Evolutionary conservation across 202 grass and related monocot species (phyloP), one percentile per base, ranked within the genome.

Genomic region (Saccharum hybrid): DNA sequence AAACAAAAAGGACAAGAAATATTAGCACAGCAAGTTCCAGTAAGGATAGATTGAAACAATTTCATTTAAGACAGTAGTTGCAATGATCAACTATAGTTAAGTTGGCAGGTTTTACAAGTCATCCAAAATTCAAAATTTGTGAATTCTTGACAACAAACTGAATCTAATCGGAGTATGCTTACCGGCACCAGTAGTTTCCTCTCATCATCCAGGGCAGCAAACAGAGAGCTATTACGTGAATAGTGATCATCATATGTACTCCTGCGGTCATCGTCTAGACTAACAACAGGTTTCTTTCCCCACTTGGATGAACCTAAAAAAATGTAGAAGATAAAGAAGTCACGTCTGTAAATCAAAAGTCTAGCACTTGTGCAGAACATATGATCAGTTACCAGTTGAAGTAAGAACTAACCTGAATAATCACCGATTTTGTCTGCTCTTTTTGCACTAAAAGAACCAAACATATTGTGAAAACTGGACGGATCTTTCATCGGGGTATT

Each of bases 181-280:
- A 94, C 92, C 65, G 92, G 92, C 46, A 88, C 26, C 68, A 94
- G 88, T 71, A 90, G 79, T 86, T 90, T 90, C 72, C 54, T 86
- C 62, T 90, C 92, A 62, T 70, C 81, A 84, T 82, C 72, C 46
- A 92, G 82, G 67, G 71, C 78, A 74, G 66, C 46, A 73, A 90
- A 89, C 26, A 90, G 63, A 83, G 92, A 64, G 36, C 81, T 82
- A 39, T 83, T 76, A 34, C 21, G 45, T 40, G 66, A 80, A 81
- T 52, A 61, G 45, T 88, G 74, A 61, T 78, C 85, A 48, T 90
- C 88, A 61, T 86, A 90, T 75, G 85, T 94, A 75, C 81, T 90
- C 31, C 89, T 88, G 61, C 31, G 60, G 63, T 78, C 84, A 5
- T 90, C 92, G n/a, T 94, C 92, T 66, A 75, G 76, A 68, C 22